These are phyloP conservation scores for Penicillium psychrofluorescens DNA, from an alignment of 495 filamentous ascomycete genomes.

Conservation along the genomic window DNA sequence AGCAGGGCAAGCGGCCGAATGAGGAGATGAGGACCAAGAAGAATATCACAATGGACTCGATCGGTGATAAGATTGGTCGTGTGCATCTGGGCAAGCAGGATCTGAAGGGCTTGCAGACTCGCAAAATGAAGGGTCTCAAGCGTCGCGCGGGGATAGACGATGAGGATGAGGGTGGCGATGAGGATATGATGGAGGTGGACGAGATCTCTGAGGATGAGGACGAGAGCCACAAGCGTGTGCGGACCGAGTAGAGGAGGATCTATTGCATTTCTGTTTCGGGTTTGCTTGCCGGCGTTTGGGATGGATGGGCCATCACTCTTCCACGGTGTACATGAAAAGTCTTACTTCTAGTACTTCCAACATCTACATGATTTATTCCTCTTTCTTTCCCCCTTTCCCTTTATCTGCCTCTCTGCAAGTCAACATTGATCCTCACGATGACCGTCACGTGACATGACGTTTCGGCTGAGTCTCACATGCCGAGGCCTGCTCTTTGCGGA, in stretches of 20 bases:
- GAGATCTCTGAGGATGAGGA: constrained; percentile 37
- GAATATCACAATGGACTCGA: constrained; percentile 83
- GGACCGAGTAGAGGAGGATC: constrained; percentile 17
- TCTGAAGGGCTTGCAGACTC: constrained; percentile 76
- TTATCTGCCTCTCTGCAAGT: background rate
- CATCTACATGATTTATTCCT: background rate
- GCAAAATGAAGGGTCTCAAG: constrained; percentile 99
- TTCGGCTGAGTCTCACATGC: constrained; percentile 33
- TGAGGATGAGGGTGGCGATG: constrained; percentile 34
- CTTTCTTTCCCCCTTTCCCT: too few species aligned
- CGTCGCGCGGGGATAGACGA: constrained; percentile 52
- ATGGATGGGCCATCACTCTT: constrained; percentile 6
- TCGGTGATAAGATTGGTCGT: constrained; percentile 92
- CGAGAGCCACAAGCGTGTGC: constrained; percentile 32
- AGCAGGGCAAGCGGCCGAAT: constrained; percentile 64
- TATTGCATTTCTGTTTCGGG: constrained; percentile 12
- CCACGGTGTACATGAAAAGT: too few species aligned
- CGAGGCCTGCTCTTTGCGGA: constrained; percentile 27
- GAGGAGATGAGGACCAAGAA: constrained; percentile 68
- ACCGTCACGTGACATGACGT: constrained; percentile 36
- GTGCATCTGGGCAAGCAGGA: constrained; percentile 93
- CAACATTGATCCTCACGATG: too few species aligned
- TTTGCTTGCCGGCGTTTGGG: constrained; percentile 15
- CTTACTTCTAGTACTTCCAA: too few species aligned
- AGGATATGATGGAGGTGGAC: constrained; percentile 39